Percentiles rank a stretch among this genome's conserved stretches.
Evolutionary conservation across 441 rosid species (phyloP).

Genomic region (Croton setiger): DNA sequence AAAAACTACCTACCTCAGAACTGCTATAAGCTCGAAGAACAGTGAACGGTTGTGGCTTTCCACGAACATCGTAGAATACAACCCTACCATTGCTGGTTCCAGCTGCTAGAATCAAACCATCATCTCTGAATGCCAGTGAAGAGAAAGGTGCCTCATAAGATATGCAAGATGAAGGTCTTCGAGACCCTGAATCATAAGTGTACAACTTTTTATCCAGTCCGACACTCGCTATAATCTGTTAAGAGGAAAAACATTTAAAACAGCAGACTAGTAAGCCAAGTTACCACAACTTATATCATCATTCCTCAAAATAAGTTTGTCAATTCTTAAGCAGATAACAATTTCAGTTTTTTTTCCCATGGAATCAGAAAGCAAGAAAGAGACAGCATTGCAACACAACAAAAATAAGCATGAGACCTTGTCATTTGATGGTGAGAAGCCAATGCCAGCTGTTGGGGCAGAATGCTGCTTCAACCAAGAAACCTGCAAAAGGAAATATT

Average conservation of each 20-base stretch:
- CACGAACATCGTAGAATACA: conserved; percentile 92
- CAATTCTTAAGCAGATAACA: conserved; percentile 9
- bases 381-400: conserved; percentile 8
- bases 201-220: conserved; percentile 96
- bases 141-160: conserved; percentile 92
- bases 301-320: conserved; percentile 11
- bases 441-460: conserved; percentile 86
- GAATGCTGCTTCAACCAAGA: conserved; percentile 97
- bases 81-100: conserved; percentile 91
- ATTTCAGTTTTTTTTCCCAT: background rate
- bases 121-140: conserved; percentile 90
- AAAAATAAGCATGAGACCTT: conserved; percentile 53
- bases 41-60: conserved; percentile 81
- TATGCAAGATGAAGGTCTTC: conserved; percentile 68
- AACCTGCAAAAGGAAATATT: conserved; percentile 39
- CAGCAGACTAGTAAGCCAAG: conserved; percentile 18
- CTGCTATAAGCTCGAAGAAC: conserved; percentile 81
- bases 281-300: conserved; percentile 11
- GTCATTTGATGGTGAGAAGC: conserved; percentile 93
- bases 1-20: conserved; percentile 65
- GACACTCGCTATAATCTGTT: conserved; percentile 91
- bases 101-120: conserved; percentile 88
- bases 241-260: conserved; percentile 20
- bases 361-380: background rate
- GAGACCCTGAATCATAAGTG: conserved; percentile 84